These are phyloP conservation scores for Macrophomina pseudophaseolina DNA, from an alignment of 2,329 filamentous ascomycete genomes.

Conservation along the genomic window DNA sequence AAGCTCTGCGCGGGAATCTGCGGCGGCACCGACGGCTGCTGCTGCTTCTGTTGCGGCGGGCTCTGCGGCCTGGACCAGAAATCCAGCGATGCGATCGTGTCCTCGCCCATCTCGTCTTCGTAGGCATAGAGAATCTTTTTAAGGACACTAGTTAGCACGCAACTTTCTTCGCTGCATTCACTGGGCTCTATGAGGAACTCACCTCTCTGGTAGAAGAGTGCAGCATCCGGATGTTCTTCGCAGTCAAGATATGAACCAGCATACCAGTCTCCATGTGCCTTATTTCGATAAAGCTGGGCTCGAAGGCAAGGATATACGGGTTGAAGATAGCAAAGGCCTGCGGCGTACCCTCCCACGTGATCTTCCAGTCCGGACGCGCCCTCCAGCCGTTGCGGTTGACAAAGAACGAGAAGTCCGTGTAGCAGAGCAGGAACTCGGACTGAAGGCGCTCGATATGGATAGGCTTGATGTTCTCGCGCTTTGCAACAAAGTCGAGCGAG, in stretches of 20 bases:
- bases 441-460: conserved; percentile 98
- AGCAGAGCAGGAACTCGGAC: conserved; percentile 96
- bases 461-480: conserved; percentile 90
- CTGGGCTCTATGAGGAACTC: conserved; percentile 41
- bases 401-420: conserved; percentile 98
- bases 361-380: conserved; percentile 92
- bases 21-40: conserved; percentile 17
- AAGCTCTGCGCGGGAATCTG: conserved; percentile 26
- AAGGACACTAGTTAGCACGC: not conserved
- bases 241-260: conserved; percentile 90
- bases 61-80: conserved; percentile 71
- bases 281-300: conserved; percentile 96
- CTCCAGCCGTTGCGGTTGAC: conserved; percentile 99
- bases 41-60: conserved; percentile 22
- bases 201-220: conserved; percentile 98
- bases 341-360: conserved; percentile 95
- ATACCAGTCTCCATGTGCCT: conserved; percentile 92
- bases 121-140: conserved; percentile 92
- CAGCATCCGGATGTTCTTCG: conserved; percentile 96
- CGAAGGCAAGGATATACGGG: conserved; percentile 96
- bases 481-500: conserved; percentile 93
- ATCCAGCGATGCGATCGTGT: conserved; percentile 92
- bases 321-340: conserved; percentile 93
- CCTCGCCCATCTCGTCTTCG: conserved; percentile 91
- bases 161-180: too few relatives aligned